Base-by-base conservation (phyloP, 1,284 basidiomycete species). In the Apiotrichum sp. region DNA sequence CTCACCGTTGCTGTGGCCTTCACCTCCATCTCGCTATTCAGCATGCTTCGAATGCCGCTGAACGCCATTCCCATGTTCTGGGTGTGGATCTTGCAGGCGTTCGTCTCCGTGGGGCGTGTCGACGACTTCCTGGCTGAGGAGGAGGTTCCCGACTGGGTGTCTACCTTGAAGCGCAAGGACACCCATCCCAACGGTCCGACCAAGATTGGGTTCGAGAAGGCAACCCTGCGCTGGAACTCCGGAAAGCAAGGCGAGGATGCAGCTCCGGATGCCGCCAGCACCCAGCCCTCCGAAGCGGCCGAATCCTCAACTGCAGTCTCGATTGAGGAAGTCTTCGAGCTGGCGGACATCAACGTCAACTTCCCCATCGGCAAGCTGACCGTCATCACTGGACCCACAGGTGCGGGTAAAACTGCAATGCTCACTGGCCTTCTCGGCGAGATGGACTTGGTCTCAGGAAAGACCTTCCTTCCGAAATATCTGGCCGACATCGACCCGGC, bases 71-170 rank as follows among this genome's bases (percentile, higher is more conserved):
- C 69, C 11, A 68, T 64, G 34, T 72, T 69, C 41, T 66, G 69
- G 35, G 67, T 66, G 33, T 62, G 67, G 29, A 56, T 70, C 7
- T 58, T 78, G 8, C 71, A 90, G 81, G 82, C 87, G 0, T 80
- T 83, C 29, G 87, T 95, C 3, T 83, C 88, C 0, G 71, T 93
- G 32, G 81, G 88, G 50, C 86, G 92, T 49, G 88, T 95, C 55
- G 80, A 87, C 33, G 84, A 82, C 0, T 95, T 87, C 73, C 80
- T 95, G 9, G 80, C 81, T 5, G 90, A 93, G 71, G 88, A 89
- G 45, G 92, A 93, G 57, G 86, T 89, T 3, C 78, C 83, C 0
- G 82, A 80, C 11, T 85, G 85, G 73, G 85, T 87, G 0, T 86
- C 84, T 0, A 81, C 83, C 0, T 73, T 88, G 45, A 86, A 86